phyloP scores from a whole-genome alignment of 1,284 basidiomycete genomes.

The Moniliophthora roreri region DNA sequence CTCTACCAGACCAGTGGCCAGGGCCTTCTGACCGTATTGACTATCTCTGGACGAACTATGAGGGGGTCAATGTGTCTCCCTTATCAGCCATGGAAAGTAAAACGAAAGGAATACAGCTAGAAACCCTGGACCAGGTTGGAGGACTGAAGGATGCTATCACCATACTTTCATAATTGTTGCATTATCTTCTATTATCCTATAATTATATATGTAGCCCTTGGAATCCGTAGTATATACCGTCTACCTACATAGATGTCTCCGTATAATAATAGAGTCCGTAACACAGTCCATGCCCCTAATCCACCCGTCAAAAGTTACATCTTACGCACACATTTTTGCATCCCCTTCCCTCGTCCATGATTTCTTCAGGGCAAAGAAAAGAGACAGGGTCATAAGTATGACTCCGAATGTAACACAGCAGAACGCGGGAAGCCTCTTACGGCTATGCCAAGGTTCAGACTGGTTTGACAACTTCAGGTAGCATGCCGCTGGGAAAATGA shows the following conservation, averaged over 20 bases:
- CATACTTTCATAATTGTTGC: slow-evolving; percentile 12
- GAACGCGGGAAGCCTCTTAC: slow-evolving; percentile 74
- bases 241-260: background rate
- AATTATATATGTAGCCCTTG: background rate
- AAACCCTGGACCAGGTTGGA: slow-evolving; percentile 56
- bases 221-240: background rate
- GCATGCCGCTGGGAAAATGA: slow-evolving; percentile 90
- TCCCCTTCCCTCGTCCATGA: slow-evolving; percentile 72
- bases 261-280: slow-evolving; percentile 1
- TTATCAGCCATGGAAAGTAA: slow-evolving; percentile 76
- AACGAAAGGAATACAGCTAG: slow-evolving; percentile 69
- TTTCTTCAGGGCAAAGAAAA: slow-evolving; percentile 74
- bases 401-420: slow-evolving; percentile 75
- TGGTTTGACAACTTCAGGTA: slow-evolving; percentile 75
- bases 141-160: slow-evolving; percentile 56
- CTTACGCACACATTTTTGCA: slow-evolving; percentile 64
- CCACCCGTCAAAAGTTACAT: slow-evolving; percentile 5
- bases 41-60: slow-evolving; percentile 74
- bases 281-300: background rate
- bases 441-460: slow-evolving; percentile 61
- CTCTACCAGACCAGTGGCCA: slow-evolving; percentile 39
- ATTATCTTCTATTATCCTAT: slow-evolving; percentile 16
- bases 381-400: slow-evolving; percentile 77
- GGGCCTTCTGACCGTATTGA: slow-evolving; percentile 59
- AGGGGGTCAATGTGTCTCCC: slow-evolving; percentile 76